Conservation (phyloP, 2,329 filamentous ascomycete species). For the Cyphellophora attinorum region DNA sequence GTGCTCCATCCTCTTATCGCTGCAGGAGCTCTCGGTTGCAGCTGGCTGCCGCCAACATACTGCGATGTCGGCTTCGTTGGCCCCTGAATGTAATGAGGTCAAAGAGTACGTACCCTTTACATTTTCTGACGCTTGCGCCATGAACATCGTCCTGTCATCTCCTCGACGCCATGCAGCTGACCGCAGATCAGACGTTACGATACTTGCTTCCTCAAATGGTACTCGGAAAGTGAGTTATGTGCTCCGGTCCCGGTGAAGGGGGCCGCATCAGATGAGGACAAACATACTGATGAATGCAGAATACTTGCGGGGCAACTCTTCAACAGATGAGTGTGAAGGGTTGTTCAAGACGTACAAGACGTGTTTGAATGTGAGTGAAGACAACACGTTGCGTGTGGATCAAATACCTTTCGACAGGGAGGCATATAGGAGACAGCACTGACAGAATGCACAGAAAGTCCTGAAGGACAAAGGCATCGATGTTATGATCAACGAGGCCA, state of each 20-base stretch:
- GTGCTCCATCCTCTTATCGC: no score
- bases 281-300: conserved; percentile 43
- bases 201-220: conserved; percentile 97
- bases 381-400: no score
- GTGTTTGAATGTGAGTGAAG: conserved; percentile 64
- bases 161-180: no score
- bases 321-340: conserved; percentile 73
- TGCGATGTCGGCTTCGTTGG: conserved; percentile 95
- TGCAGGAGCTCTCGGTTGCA: no score
- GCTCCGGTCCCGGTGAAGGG: conserved; percentile 14
- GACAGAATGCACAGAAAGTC: conserved; percentile 64
- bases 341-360: conserved; percentile 83
- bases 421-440: no score
- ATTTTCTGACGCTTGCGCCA: no score
- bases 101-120: conserved; percentile 64
- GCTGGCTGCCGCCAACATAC: no score
- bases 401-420: no score
- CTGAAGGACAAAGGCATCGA: conserved; percentile 87
- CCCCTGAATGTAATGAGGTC: conserved; percentile 86
- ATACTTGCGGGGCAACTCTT: conserved; percentile 77
- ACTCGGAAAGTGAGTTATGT: conserved; percentile 77
- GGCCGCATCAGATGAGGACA: neutral
- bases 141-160: conserved; percentile 2
- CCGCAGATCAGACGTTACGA: conserved; percentile 84
- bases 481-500: conserved; percentile 80